phyloP scores from a whole-genome alignment of 768 basidiomycete species.

The Tricholoma hemisulphureum region DNA sequence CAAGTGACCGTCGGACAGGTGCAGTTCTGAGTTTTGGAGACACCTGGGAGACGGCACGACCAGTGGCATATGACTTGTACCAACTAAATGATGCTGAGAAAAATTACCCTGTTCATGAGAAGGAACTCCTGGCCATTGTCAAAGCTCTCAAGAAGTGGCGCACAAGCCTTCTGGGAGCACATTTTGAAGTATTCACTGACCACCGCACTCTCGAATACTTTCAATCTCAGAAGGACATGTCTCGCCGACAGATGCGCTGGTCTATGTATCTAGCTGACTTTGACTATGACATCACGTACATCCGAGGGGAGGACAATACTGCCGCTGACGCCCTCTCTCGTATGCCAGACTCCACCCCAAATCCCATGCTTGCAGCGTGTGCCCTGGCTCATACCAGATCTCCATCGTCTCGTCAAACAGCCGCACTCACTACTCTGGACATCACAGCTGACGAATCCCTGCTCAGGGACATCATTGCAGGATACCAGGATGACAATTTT shows the following conservation, averaged over 20 bases:
- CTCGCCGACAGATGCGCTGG: constrained; percentile 24
- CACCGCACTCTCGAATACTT: constrained; percentile 33
- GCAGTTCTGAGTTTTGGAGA: constrained; percentile 25
- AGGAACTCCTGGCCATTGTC: constrained; percentile 33
- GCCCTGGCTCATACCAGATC: constrained; percentile 2
- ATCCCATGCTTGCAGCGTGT: constrained; percentile 1
- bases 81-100: constrained; percentile 17
- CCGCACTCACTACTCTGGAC: not conserved
- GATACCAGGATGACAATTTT: not conserved
- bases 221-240: constrained; percentile 14
- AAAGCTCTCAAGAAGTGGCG: constrained; percentile 24
- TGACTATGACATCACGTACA: constrained; percentile 31
- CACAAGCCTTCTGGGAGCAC: constrained; percentile 13
- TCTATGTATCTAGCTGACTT: constrained; percentile 38
- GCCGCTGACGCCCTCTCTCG: constrained; percentile 35
- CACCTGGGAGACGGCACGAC: constrained; percentile 26
- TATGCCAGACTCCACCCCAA: constrained; percentile 6
- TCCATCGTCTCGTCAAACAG: not conserved
- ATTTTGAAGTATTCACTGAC: constrained; percentile 28
- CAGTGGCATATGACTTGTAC: constrained; percentile 25
- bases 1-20: constrained; percentile 22
- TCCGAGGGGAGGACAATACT: constrained; percentile 31
- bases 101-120: constrained; percentile 34
- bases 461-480: not conserved
- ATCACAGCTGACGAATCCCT: not conserved